Base-by-base conservation (phyloP, 805 yeast genomes). In the Wickerhamomyces canadensis region DNA sequence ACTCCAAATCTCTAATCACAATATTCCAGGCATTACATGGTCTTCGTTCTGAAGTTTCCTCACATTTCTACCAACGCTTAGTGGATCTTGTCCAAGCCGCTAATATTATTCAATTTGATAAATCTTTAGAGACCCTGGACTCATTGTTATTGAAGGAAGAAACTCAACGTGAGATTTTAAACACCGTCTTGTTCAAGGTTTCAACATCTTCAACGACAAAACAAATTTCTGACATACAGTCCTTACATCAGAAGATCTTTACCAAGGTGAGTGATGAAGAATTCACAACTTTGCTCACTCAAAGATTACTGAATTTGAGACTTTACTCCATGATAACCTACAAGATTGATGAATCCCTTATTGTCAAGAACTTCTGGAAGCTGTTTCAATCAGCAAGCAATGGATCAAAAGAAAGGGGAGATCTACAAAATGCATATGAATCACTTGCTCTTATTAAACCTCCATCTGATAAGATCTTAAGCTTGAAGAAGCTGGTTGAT, bases 341-440 rank as follows among this genome's bases (percentile, higher is more conserved):
- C 6, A 15, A 42, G 1, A 23, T 36, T 4, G 41, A 41, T 26
- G 47, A 47, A 27, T 32, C 34, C 2, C 33, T 52, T 1, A 38
- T 62, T 7, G 45, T 54, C 13, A 54, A 55, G 26, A 54, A 57
- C 42, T 69, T 69, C 37, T 64, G 73, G 65, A 55, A 57, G 24
- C 65, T 64, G 37, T 69, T 62, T 45, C 68, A 69, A 34, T 51
- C 49, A 24, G 72, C 75, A 0, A 49, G 72, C 1, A 68, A 63
- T 44, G 70, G 74, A 5, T 54, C 60, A 19, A 50, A 52, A 19
- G 45, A 57, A 4, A 52, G 67, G 36, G 70, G 70, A 5, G 64
- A 63, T 16, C 56, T 71, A 54, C 52, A 49, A 22, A 62, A 62
- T 27, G 72, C 72, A 0, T 43, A 49, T 17, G 52, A 47, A 34